Evolutionary conservation across 257 asterid species (phyloP).

Genomic region (Craterostigma plantagineum): DNA sequence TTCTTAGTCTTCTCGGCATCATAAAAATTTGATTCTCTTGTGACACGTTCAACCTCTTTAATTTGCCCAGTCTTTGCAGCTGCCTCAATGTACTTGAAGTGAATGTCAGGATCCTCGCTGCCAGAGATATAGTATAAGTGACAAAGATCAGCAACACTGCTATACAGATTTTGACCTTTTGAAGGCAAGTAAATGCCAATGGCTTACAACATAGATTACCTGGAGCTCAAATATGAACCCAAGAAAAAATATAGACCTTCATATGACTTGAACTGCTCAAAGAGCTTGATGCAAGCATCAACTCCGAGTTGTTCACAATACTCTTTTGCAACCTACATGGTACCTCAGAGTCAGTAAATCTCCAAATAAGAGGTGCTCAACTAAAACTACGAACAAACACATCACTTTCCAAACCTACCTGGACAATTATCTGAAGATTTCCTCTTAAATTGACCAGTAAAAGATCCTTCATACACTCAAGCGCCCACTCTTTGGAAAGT

Average conservation of each 20-base stretch:
- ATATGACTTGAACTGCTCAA: constrained; percentile 96
- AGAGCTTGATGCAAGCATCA: constrained; percentile 77
- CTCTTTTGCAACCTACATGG: constrained; percentile 81
- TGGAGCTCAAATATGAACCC: constrained; percentile 96
- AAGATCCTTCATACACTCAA: constrained; percentile 99
- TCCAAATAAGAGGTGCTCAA: background rate
- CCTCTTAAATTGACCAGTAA: constrained; percentile 89
- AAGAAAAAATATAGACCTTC: constrained; percentile 94
- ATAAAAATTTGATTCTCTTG: constrained; percentile 94
- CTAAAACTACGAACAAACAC: background rate
- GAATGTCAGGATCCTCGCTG: constrained; percentile 99
- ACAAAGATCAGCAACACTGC: background rate
- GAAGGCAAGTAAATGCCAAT: constrained; percentile 4
- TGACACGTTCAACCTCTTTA: constrained; percentile 98
- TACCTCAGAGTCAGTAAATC: constrained; percentile 8
- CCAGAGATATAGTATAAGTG: constrained; percentile 13
- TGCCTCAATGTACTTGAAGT: constrained; percentile 95
- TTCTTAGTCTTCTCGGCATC: constrained; percentile 92
- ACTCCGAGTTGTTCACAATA: constrained; percentile 96
- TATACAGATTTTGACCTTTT: background rate
- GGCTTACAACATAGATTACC: constrained; percentile 24
- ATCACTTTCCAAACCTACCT: constrained; percentile 28
- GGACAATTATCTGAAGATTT: constrained; percentile 98
- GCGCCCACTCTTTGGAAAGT: constrained; percentile 90
- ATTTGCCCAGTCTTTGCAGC: constrained; percentile 99